Base-by-base conservation (phyloP, 768 basidiomycete species). In the Agaricus sinodeliciosus region DNA sequence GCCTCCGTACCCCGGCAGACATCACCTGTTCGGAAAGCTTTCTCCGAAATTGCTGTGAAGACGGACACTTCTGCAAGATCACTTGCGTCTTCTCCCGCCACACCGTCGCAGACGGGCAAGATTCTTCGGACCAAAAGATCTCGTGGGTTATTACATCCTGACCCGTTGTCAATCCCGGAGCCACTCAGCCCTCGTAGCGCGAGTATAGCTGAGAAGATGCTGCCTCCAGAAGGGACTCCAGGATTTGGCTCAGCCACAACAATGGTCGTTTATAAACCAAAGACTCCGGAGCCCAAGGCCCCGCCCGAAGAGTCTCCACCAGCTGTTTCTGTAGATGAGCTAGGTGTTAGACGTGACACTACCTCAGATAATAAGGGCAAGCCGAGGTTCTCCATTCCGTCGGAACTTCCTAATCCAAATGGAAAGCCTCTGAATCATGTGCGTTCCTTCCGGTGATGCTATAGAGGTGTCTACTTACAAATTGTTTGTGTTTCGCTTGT, bases 391-490 rank as follows among this genome's bases (percentile, higher is more conserved):
- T 57, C 41, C 51, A 56, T 55, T 46, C 55, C 65, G 55, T 56
- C 68, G 51, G 65, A 67, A 54, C 61, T 74, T 55, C 74, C 76
- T 55, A 62, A 71, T 39, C 72, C 80, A 49, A 68, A 78, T 57
- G 76, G 80, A 58, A 83, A 81, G 65, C 83, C 87, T 60, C 69
- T 90, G 74, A 83, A 79, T 70, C 88, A 91, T 82, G 88, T 91
- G 81, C 86, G 88, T 90, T 78, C 79, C 75, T 80, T 82, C 75
- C 74, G 84, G 82, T 81, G 73, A 80, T 73, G 64, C 49, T 64
- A 62, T 63, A 58, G 66, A 67, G 65, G 71, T 74, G 67, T 65
- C 68, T 76, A 72, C 76, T 82, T 69, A 72, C 71, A 69, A 62
- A 61, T 61, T 65, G 60, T 57, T 52, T 50, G 55, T 55, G 57